Percentiles rank a stretch among this genome's conserved stretches.
phyloP scores from a whole-genome alignment of 192 early-diverging fungal species.

The Powellomyces hirtus region DNA sequence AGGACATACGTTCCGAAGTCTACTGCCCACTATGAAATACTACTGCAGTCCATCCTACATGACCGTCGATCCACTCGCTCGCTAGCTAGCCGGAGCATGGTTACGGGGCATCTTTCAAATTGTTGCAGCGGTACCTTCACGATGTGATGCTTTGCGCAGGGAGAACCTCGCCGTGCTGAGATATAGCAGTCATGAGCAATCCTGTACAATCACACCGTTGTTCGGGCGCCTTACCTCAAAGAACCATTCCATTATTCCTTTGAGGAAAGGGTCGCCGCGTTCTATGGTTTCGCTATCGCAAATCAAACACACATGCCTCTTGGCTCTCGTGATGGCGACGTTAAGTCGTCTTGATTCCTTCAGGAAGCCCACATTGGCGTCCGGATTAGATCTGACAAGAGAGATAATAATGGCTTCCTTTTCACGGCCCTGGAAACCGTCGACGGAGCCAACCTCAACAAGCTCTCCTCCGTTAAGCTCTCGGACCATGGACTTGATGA shows the following conservation, averaged over 20 bases:
- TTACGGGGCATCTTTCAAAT: too few relatives aligned
- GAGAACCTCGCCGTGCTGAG: neutral
- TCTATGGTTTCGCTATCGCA: slow-evolving; percentile 54
- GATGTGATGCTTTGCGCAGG: too few relatives aligned
- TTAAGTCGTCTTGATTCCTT: slow-evolving; percentile 78
- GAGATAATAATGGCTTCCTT: slow-evolving; percentile 82
- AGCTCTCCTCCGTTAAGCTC: slow-evolving; percentile 51
- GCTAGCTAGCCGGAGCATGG: too few relatives aligned
- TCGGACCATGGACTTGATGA: slow-evolving; percentile 39
- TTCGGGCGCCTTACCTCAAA: slow-evolving; percentile 17
- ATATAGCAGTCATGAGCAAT: too few relatives aligned
- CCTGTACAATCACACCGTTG: too few relatives aligned
- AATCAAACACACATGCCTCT: slow-evolving; percentile 80
- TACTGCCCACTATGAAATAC: too few relatives aligned
- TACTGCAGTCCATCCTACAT: too few relatives aligned
- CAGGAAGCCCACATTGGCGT: slow-evolving; percentile 81
- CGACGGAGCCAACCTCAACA: slow-evolving; percentile 83
- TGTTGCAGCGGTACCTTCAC: too few relatives aligned
- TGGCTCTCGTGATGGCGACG: slow-evolving; percentile 86
- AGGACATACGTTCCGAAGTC: too few relatives aligned
- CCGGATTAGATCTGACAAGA: slow-evolving; percentile 77
- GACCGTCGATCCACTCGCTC: too few relatives aligned
- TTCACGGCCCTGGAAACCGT: slow-evolving; percentile 91
- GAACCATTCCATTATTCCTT: slow-evolving; percentile 21
- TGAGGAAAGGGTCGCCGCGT: slow-evolving; percentile 7